Conservation (phyloP, 2,329 filamentous ascomycete genomes). For the Arthroderma sp. region DNA sequence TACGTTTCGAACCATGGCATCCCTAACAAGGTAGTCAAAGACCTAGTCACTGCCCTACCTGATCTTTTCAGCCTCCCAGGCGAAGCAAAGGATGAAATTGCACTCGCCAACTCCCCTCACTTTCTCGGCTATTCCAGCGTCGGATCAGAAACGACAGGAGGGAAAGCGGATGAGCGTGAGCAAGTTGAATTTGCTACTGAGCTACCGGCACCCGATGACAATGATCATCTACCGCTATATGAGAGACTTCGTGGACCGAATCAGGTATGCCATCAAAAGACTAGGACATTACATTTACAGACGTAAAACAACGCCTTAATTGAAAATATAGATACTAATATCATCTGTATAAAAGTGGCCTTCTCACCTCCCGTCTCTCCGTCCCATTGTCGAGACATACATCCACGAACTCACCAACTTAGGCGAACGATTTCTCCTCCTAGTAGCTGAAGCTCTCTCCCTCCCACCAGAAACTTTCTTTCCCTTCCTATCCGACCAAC, state of each 20-base stretch:
- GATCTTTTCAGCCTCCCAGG: conserved; percentile 13
- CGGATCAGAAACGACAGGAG: conserved; percentile 44
- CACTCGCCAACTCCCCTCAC: conserved; percentile 41
- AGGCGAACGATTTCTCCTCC: conserved; percentile 41
- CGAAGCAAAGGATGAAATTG: conserved; percentile 13
- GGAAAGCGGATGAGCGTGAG: conserved; percentile 40
- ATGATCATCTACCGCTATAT: conserved; percentile 23
- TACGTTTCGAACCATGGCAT: conserved; percentile 17
- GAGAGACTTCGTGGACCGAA: conserved; percentile 38
- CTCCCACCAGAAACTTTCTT: conserved; percentile 38
- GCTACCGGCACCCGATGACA: conserved; percentile 25
- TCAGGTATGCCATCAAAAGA: conserved; percentile 20
- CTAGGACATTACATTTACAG: not conserved
- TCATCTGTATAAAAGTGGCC: conserved; percentile 29
- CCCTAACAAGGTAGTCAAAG: conserved; percentile 9
- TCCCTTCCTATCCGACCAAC: conserved; percentile 43
- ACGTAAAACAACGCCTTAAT: too few relatives aligned
- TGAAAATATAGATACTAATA: not conserved
- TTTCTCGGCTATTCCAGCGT: conserved; percentile 47
- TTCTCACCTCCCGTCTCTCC: conserved; percentile 21
- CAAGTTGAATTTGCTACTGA: conserved; percentile 51
- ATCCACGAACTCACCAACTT: conserved; percentile 39
- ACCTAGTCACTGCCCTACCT: conserved; percentile 13
- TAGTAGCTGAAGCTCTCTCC: conserved; percentile 43
- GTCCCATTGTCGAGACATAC: conserved; percentile 34